A percentile compares a stretch with the other conserved stretches of the same genome.
These are phyloP conservation scores for Dalbergia cochinchinensis DNA, from an alignment of 306 rosid genomes.

Conservation along the genomic window DNA sequence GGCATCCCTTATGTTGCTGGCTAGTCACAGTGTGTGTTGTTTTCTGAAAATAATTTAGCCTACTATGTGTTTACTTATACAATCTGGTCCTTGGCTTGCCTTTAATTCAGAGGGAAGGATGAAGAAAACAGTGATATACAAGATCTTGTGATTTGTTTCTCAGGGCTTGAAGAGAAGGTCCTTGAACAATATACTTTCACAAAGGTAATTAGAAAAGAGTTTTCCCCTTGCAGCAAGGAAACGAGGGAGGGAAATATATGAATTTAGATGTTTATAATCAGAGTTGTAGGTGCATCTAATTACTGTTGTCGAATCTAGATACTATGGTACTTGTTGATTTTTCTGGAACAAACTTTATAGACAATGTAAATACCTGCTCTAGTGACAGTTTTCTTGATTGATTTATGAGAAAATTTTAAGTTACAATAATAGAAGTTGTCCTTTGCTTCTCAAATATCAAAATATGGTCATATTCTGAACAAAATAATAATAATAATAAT, in stretches of 20 bases:
- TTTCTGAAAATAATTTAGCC: constrained; percentile 33
- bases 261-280: constrained; percentile 17
- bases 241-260: constrained; percentile 19
- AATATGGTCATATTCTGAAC: constrained; percentile 26
- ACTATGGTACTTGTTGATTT: constrained; percentile 29
- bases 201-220: constrained; percentile 67
- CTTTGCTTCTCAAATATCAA: constrained; percentile 37
- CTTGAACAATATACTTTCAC: constrained; percentile 97
- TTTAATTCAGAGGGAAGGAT: constrained; percentile 72
- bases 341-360: constrained; percentile 14
- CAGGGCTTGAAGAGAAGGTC: constrained; percentile 91
- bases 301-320: constrained; percentile 27
- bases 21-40: constrained; percentile 24
- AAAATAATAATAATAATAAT: not conserved
- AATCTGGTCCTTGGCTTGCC: constrained; percentile 46
- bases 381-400: constrained; percentile 22
- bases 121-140: constrained; percentile 83
- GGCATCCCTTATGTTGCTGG: constrained; percentile 16
- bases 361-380: constrained; percentile 18
- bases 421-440: constrained; percentile 13
- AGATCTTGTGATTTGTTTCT: constrained; percentile 77
- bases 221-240: constrained; percentile 22
- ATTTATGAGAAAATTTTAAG: not conserved
- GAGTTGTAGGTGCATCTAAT: constrained; percentile 14
- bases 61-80: constrained; percentile 37